These are phyloP conservation scores for Colletotrichum godetiae DNA, from an alignment of 2,329 filamentous ascomycete species.

Conservation along the genomic window DNA sequence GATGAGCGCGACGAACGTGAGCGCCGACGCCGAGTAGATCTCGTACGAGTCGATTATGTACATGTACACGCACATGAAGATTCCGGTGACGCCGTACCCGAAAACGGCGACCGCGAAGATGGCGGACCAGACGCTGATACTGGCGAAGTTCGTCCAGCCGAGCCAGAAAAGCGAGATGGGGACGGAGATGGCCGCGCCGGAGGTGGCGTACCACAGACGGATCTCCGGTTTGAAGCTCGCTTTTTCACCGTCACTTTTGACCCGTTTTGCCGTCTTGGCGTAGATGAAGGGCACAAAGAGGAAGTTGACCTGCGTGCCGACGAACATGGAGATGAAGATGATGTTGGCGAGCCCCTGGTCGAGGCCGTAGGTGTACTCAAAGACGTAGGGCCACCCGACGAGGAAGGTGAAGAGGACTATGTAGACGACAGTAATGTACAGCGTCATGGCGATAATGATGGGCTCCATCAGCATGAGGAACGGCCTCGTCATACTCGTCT, in stretches of 20 bases:
- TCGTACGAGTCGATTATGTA: constrained; percentile 50
- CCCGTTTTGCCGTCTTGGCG: constrained; percentile 37
- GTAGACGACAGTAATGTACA: constrained; percentile 65
- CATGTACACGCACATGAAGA: constrained; percentile 48
- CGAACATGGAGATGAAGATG: constrained; percentile 55
- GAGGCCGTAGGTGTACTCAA: constrained; percentile 54
- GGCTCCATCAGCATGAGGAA: constrained; percentile 52
- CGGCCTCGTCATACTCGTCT: constrained; percentile 56
- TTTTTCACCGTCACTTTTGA: constrained; percentile 39
- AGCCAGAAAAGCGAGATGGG: constrained; percentile 63
- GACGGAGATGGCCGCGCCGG: constrained; percentile 51
- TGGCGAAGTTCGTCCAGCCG: constrained; percentile 56
- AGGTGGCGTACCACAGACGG: constrained; percentile 55
- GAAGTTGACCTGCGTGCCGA: constrained; percentile 51
- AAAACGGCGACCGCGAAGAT: constrained; percentile 55
- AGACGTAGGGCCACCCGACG: constrained; percentile 62
- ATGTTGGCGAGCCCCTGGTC: constrained; percentile 54
- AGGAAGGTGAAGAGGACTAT: constrained; percentile 66
- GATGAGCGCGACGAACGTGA: constrained; percentile 45
- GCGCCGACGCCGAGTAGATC: constrained; percentile 46
- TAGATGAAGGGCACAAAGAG: constrained; percentile 48
- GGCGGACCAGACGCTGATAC: constrained; percentile 57
- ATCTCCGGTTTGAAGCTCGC: constrained; percentile 49
- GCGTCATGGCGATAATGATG: constrained; percentile 54
- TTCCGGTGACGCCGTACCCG: constrained; percentile 57